Base-by-base conservation (phyloP, 805 yeast genomes). In the Wickerhamiella slavikovae region DNA sequence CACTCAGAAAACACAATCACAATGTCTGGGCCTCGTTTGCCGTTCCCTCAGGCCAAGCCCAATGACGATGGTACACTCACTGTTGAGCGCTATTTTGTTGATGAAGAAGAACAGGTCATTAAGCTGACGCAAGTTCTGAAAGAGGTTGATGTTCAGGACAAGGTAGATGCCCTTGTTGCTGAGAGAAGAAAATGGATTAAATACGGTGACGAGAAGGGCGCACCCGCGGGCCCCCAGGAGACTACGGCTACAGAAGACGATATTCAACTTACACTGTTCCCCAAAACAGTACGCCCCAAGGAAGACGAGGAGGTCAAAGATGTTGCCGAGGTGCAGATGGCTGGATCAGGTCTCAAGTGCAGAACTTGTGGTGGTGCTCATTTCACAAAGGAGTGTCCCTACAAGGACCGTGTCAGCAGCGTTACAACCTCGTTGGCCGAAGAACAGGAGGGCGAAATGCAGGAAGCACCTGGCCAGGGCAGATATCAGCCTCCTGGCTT, bases 301-400 rank as follows among this genome's bases (percentile, higher is more conserved):
- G 55, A 57, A 37, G 60, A 58, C 36, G 56, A 57, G 43, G 63
- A 63, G 44, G 59, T 56, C 30, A 51, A 54, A 31, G 62, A 53
- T 47, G 56, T 53, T 45, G 55, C 57, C 50, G 62, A 49, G 60
- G 57, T 54, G 48, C 55, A 51, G 39, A 54, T 54, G 50, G 57
- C 58, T 39, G 61, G 58, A 43, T 17, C 34, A 25, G 29, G 33
- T 28, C 51, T 66, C 37, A 58, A 55, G 43, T 89, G 98, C 68
- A 78, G 95, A 67, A 59, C 66, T 32, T 89, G 99, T 74, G 77
- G 76, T 36, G 94, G 93, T 49, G 75, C 70, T 42, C 99, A 89
- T 64, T 78, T 72, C 66, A 77, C 95, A 24, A 60, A 80, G 52
- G 73, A 75, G 59, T 89, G 99, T 76, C 98, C 98, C 38, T 80